These are phyloP conservation scores for Penicillium fuscoglaucum DNA, from an alignment of 2,329 filamentous ascomycete genomes.

Conservation along the genomic window DNA sequence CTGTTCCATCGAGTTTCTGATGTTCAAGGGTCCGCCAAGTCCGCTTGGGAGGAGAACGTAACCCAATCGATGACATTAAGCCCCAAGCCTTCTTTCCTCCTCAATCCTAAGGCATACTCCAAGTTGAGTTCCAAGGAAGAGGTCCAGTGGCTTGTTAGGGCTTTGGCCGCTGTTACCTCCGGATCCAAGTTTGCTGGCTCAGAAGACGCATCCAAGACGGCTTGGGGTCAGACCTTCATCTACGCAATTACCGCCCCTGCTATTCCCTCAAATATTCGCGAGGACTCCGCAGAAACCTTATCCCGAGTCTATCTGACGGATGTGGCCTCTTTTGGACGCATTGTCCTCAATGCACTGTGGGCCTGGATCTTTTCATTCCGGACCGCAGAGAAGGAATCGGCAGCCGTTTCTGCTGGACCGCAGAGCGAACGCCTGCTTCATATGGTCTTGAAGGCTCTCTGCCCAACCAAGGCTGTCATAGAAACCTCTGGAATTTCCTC, in stretches of 20 bases:
- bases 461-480: slow-evolving; percentile 31
- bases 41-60: slow-evolving; percentile 51
- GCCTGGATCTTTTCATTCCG: slow-evolving; percentile 70
- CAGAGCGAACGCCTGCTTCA: slow-evolving; percentile 63
- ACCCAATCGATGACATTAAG: slow-evolving; percentile 67
- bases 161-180: slow-evolving; percentile 63
- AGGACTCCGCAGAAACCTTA: slow-evolving; percentile 62
- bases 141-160: slow-evolving; percentile 71
- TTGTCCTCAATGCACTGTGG: slow-evolving; percentile 75
- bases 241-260: slow-evolving; percentile 68
- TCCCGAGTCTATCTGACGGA: slow-evolving; percentile 64
- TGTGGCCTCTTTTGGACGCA: slow-evolving; percentile 59
- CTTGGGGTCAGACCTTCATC: slow-evolving; percentile 85
- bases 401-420: slow-evolving; percentile 65
- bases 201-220: slow-evolving; percentile 53
- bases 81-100: slow-evolving; percentile 83
- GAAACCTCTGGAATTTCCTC: slow-evolving; percentile 39
- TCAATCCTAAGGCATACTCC: slow-evolving; percentile 80
- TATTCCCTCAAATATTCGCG: slow-evolving; percentile 63
- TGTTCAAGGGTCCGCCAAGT: slow-evolving; percentile 56
- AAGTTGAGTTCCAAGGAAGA: slow-evolving; percentile 77
- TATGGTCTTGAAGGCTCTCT: slow-evolving; percentile 52
- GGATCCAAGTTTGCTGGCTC: slow-evolving; percentile 54
- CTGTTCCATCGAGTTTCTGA: slow-evolving; percentile 58
- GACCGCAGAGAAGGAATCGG: slow-evolving; percentile 73